phyloP scores from a whole-genome alignment of 768 basidiomycete species.

The Leccinum subgranulosum region DNA sequence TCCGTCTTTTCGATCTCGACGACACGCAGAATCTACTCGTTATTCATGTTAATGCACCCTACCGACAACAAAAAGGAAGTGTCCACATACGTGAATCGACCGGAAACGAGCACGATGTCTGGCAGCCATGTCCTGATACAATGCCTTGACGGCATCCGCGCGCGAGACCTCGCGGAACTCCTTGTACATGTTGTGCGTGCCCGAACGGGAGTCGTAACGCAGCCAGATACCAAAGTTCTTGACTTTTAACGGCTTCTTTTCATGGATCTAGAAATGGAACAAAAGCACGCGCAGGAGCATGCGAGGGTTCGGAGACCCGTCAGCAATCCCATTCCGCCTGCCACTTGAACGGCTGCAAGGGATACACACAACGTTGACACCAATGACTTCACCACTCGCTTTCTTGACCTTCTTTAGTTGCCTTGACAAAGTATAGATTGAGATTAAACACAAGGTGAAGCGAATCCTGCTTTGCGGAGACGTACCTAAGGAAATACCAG shows the following conservation, averaged over 20 bases:
- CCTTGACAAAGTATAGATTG: slow-evolving; percentile 37
- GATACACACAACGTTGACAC: slow-evolving; percentile 93
- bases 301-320: slow-evolving; percentile 27
- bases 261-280: slow-evolving; percentile 71
- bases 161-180: slow-evolving; percentile 95
- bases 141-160: slow-evolving; percentile 90
- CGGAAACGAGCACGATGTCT: slow-evolving; percentile 99
- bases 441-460: background rate
- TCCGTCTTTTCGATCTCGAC: slow-evolving; percentile 91
- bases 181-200: slow-evolving; percentile 99
- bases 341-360: slow-evolving; percentile 78
- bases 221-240: slow-evolving; percentile 99
- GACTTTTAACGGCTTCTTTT: slow-evolving; percentile 96
- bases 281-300: slow-evolving; percentile 14
- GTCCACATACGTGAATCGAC: slow-evolving; percentile 82
- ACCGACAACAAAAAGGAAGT: background rate
- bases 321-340: slow-evolving; percentile 74
- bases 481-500: slow-evolving; percentile 98
- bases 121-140: slow-evolving; percentile 99
- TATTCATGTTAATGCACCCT: background rate
- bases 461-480: background rate
- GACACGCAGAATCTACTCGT: slow-evolving; percentile 85
- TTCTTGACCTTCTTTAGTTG: slow-evolving; percentile 99
- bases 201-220: slow-evolving; percentile 98
- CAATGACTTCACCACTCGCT: slow-evolving; percentile 98